A percentile compares a stretch with the other conserved stretches of the same genome.
phyloP scores from a whole-genome alignment of 805 yeast genomes.

The Vanderwaltozyma yarrowii region DNA sequence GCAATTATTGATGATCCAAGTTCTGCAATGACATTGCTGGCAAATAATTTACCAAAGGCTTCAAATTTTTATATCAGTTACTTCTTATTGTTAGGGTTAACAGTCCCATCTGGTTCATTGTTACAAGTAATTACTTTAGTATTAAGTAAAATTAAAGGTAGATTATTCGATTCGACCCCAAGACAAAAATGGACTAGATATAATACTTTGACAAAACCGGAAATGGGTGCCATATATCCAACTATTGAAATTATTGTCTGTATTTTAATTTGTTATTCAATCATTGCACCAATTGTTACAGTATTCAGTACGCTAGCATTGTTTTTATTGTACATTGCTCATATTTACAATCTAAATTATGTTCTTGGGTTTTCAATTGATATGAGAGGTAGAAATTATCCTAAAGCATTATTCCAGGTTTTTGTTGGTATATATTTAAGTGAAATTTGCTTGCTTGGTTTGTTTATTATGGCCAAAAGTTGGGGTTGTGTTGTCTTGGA shows the following conservation, averaged over 20 bases:
- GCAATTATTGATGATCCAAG: slow-evolving; percentile 56
- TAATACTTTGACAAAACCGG: slow-evolving; percentile 51
- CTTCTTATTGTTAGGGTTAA: slow-evolving; percentile 70
- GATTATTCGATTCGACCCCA: slow-evolving; percentile 74
- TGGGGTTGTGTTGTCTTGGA: slow-evolving; percentile 74
- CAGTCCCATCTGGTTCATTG: slow-evolving; percentile 65
- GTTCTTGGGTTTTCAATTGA: slow-evolving; percentile 53
- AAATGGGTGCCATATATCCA: slow-evolving; percentile 81
- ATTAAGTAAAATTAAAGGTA: slow-evolving; percentile 60
- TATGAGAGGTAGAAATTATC: slow-evolving; percentile 64
- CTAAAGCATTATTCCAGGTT: slow-evolving; percentile 59
- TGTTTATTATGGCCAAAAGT: slow-evolving; percentile 66
- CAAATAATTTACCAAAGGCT: slow-evolving; percentile 75
- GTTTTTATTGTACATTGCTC: slow-evolving; percentile 49
- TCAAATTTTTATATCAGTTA: slow-evolving; percentile 84
- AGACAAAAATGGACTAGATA: slow-evolving; percentile 82
- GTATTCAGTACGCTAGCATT: slow-evolving; percentile 56
- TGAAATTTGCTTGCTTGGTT: slow-evolving; percentile 57
- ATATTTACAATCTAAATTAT: slow-evolving; percentile 50
- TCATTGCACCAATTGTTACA: slow-evolving; percentile 66
- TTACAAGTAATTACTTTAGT: slow-evolving; percentile 67
- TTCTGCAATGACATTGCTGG: slow-evolving; percentile 63
- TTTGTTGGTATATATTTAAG: slow-evolving; percentile 65
- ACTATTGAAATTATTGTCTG: slow-evolving; percentile 63
- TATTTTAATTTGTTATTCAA: slow-evolving; percentile 63